Conservation (phyloP, 805 yeast species). For the Starmerella bombi region DNA sequence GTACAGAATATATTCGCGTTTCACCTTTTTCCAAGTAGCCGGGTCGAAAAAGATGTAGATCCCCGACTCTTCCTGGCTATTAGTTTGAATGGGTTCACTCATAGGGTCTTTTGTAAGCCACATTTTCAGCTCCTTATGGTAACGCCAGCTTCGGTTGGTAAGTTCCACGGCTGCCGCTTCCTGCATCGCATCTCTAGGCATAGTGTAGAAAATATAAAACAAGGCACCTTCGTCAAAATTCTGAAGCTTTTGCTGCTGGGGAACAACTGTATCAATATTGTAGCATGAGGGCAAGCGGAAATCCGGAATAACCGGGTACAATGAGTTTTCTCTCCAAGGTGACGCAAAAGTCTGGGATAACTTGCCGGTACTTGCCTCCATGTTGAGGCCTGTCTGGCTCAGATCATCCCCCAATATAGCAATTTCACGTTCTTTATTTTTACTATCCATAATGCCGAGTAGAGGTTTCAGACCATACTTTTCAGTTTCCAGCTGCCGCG, state of each 20-base stretch:
- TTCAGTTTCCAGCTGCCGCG: conserved; percentile 34
- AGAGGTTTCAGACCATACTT: conserved; percentile 59
- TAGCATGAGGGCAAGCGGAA: conserved; percentile 52
- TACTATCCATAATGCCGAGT: conserved; percentile 45
- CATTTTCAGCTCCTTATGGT: conserved; percentile 86
- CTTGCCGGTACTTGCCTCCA: conserved; percentile 32
- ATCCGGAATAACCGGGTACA: conserved; percentile 80
- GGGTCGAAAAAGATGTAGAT: conserved; percentile 92
- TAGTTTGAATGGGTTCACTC: conserved; percentile 71
- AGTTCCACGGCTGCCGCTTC: conserved; percentile 88
- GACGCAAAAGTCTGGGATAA: conserved; percentile 61
- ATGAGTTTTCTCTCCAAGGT: conserved; percentile 89
- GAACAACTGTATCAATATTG: conserved; percentile 31
- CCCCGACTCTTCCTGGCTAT: conserved; percentile 81
- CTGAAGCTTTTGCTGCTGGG: conserved; percentile 34
- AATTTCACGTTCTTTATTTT: conserved; percentile 46
- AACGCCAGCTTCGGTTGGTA: conserved; percentile 89
- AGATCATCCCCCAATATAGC: conserved; percentile 68
- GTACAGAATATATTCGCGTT: conserved; percentile 48
- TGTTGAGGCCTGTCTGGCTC: conserved; percentile 50
- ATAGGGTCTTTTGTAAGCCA: conserved; percentile 93
- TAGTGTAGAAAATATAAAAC: conserved; percentile 84
- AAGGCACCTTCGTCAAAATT: conserved; percentile 78
- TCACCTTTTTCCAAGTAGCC: conserved; percentile 87
- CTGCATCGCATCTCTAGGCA: conserved; percentile 84